phyloP scores from a whole-genome alignment of 768 basidiomycete genomes.

The Suillus brevipes region DNA sequence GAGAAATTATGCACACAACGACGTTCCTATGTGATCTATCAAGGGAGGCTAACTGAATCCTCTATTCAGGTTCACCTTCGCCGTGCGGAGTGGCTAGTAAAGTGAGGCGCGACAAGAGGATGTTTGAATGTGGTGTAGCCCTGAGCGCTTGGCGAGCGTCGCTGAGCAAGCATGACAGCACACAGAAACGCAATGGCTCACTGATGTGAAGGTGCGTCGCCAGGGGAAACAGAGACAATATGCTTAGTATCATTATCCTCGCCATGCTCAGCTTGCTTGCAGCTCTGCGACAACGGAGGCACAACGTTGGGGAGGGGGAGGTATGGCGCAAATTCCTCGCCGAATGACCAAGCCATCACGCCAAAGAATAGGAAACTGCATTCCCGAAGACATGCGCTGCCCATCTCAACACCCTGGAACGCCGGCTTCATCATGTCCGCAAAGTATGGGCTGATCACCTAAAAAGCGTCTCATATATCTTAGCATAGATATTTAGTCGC shows the following conservation, averaged over 20 bases:
- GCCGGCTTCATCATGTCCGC: constrained; percentile 95
- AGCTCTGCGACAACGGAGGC: constrained; percentile 79
- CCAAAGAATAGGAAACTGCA: constrained; percentile 98
- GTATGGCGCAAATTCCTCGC: constrained; percentile 89
- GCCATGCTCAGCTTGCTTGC: constrained; percentile 80
- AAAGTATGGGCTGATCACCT: constrained; percentile 95
- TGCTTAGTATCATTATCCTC: constrained; percentile 56
- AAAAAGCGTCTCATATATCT: constrained; percentile 2
- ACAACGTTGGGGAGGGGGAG: constrained; percentile 85
- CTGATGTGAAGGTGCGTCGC: no score
- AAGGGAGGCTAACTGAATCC: no score
- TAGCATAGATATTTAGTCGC: background rate
- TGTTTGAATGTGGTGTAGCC: no score
- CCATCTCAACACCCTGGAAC: constrained; percentile 85
- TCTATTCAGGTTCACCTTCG: no score
- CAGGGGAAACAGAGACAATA: no score
- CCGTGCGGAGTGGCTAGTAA: no score
- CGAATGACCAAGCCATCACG: constrained; percentile 96
- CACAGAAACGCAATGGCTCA: no score
- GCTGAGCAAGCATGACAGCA: no score
- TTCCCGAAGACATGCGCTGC: constrained; percentile 85
- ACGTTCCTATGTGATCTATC: no score
- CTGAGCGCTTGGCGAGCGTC: no score
- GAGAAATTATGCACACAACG: no score
- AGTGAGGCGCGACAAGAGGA: no score